Conservation (phyloP, 768 basidiomycete species). For the Grammothele lineata region DNA sequence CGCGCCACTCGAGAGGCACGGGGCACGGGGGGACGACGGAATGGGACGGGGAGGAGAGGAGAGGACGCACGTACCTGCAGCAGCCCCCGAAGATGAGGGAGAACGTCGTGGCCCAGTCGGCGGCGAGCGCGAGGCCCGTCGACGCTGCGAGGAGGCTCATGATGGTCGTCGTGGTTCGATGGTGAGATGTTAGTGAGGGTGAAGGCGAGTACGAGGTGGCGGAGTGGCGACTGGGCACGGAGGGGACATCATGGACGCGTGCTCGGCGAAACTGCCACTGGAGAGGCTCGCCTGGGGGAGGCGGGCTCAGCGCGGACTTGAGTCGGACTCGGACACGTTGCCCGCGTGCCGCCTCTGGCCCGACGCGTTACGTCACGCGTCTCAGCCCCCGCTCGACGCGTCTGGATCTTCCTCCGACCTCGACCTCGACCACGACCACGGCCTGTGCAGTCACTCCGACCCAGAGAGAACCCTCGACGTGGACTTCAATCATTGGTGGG, state of each 20-base stretch:
- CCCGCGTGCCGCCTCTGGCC: not conserved
- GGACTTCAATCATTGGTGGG: too few species aligned
- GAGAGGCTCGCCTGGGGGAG: too few species aligned
- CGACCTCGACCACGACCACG: too few species aligned
- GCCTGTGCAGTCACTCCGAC: too few species aligned
- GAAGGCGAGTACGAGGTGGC: not conserved
- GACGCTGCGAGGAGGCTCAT: not conserved
- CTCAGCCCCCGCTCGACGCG: too few species aligned
- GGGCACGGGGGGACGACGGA: constrained; percentile 18
- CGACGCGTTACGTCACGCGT: constrained; percentile 14
- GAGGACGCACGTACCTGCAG: constrained; percentile 56
- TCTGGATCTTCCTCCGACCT: too few species aligned
- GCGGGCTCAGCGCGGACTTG: not conserved
- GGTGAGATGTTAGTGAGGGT: not conserved
- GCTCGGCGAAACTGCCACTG: too few species aligned
- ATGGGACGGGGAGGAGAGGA: not conserved
- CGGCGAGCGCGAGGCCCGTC: constrained; percentile 14
- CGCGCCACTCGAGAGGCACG: not conserved
- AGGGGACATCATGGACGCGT: too few species aligned
- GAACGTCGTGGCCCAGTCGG: constrained; percentile 61
- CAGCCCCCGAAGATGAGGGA: constrained; percentile 86
- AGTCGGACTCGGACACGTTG: not conserved
- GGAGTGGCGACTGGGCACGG: too few species aligned
- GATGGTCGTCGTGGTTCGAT: not conserved
- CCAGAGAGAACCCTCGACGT: too few species aligned